Base-by-base conservation (phyloP, 768 basidiomycete species). In the Neoboletus magnificus region DNA sequence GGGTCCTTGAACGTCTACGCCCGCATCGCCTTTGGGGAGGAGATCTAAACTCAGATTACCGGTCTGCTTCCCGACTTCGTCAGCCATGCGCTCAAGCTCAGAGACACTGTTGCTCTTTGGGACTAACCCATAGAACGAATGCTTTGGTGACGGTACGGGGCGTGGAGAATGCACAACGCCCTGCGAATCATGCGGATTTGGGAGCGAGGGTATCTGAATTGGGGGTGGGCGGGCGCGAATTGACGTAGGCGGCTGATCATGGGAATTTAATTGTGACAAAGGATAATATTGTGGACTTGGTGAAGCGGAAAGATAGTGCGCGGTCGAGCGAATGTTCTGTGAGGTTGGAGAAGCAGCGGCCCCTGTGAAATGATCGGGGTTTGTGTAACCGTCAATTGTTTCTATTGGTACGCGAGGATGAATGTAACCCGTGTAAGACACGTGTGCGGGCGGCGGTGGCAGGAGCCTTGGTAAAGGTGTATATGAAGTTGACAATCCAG, bases 41-140 rank as follows among this genome's bases (percentile, higher is more conserved):
- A 62, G 50, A 59, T 67, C 62, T 48, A 52, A 56, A 44, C 68
- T 70, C 51, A 71, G 61, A 58, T 75, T 63, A 22, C 54, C 45
- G 9, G 58, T 61, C 22, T 60, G 59, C 50, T 58, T 63, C 18
- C 65, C 78, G 1, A 81, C 83, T 53, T 79, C 79, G 32, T 82
- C 85, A 0, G 86, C 89, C 77, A 93, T 83, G 67, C 79, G 77
- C 71, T 92, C 91, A 50, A 92, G 75, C 57, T 79, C 75, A 55
- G 82, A 82, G 8, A 92, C 87, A n/a, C 82, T 66, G 5, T 57
- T 46, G n/a, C 64, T 70, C 46, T 60, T 71, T n/a, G 70, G 66
- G 15, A 60, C 33, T n/a, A 53, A 51, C 15, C 57, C 64, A 18
- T 48, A 20, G 8, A 60, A 82, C 0, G 84, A 82, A 40, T 77